phyloP scores from a whole-genome alignment of 768 basidiomycete species.

The Amanita pallidorosea region DNA sequence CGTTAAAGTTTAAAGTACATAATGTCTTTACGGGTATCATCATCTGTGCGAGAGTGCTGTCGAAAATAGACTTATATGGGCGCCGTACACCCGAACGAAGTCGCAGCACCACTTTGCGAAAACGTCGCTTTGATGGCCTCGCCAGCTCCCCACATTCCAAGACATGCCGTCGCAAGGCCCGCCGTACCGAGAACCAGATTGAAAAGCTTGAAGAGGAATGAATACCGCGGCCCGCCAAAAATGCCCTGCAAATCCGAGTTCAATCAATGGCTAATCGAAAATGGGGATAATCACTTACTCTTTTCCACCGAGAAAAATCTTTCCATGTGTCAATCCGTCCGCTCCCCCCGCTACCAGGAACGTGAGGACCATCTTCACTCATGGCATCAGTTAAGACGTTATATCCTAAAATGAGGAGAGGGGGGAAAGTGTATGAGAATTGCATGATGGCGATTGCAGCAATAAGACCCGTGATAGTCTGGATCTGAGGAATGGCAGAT shows the following conservation, averaged over 20 bases:
- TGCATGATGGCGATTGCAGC: conserved; percentile 55
- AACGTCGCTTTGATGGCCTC: conserved; percentile 33
- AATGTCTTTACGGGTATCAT: no score
- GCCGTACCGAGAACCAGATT: conserved; percentile 39
- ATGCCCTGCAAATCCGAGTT: conserved; percentile 21
- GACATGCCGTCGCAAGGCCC: conserved; percentile 35
- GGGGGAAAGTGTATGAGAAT: conserved; percentile 46
- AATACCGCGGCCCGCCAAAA: conserved; percentile 24
- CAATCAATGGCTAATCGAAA: not conserved
- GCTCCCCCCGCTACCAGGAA: conserved; percentile 17
- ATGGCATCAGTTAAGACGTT: conserved; percentile 33
- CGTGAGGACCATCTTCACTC: conserved; percentile 18
- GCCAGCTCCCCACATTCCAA: conserved; percentile 42
- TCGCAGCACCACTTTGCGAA: conserved; percentile 24
- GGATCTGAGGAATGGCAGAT: conserved; percentile 51
- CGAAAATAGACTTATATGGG: conserved; percentile 21
- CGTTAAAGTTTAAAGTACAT: no score
- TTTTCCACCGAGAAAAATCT: conserved; percentile 31
- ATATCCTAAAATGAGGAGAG: conserved; percentile 26
- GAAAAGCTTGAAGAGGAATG: conserved; percentile 38
- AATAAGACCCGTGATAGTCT: conserved; percentile 40
- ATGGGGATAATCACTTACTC: conserved; percentile 13
- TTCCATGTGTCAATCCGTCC: conserved; percentile 27
- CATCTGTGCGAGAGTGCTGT: no score
- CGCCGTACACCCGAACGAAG: conserved; percentile 44